Conservation (phyloP, 2,329 filamentous ascomycete species). For the Peltaster fructicola region DNA sequence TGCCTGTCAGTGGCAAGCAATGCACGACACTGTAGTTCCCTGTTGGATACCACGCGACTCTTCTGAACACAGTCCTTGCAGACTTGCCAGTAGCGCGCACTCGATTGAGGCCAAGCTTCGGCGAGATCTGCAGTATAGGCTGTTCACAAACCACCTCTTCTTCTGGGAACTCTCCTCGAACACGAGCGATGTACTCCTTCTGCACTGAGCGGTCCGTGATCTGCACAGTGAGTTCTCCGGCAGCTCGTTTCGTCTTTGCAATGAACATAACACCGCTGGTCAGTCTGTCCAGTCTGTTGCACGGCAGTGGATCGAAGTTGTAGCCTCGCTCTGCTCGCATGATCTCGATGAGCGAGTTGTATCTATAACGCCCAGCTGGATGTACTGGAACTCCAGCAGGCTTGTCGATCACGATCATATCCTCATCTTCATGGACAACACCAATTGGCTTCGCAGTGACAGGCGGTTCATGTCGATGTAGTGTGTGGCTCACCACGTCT, state of each 20-base stretch:
- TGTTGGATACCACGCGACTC: constrained; percentile 76
- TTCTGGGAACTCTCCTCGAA: constrained; percentile 80
- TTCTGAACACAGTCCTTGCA: constrained; percentile 78
- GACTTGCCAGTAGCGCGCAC: constrained; percentile 87
- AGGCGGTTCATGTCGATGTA: constrained; percentile 90
- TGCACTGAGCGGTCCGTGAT: constrained; percentile 67
- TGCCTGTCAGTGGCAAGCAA: constrained; percentile 79
- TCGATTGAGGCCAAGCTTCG: constrained; percentile 83
- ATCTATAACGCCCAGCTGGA: constrained; percentile 86
- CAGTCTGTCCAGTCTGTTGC: constrained; percentile 82
- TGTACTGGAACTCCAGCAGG: constrained; percentile 90
- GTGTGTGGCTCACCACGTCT: constrained; percentile 76
- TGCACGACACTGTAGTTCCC: constrained; percentile 81
- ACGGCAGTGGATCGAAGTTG: constrained; percentile 48
- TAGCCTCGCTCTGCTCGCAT: constrained; percentile 57
- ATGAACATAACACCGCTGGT: constrained; percentile 98
- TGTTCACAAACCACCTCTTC: constrained; percentile 84
- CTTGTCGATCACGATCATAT: constrained; percentile 94
- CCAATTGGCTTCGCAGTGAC: constrained; percentile 65
- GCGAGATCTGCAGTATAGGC: constrained; percentile 83
- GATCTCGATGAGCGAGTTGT: constrained; percentile 87
- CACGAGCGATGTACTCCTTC: constrained; percentile 88
- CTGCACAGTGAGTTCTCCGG: constrained; percentile 58
- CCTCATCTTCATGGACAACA: constrained; percentile 78
- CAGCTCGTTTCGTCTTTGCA: constrained; percentile 66